Conservation (phyloP, 1,284 basidiomycete species). For the Papiliotrema laurentii region DNA sequence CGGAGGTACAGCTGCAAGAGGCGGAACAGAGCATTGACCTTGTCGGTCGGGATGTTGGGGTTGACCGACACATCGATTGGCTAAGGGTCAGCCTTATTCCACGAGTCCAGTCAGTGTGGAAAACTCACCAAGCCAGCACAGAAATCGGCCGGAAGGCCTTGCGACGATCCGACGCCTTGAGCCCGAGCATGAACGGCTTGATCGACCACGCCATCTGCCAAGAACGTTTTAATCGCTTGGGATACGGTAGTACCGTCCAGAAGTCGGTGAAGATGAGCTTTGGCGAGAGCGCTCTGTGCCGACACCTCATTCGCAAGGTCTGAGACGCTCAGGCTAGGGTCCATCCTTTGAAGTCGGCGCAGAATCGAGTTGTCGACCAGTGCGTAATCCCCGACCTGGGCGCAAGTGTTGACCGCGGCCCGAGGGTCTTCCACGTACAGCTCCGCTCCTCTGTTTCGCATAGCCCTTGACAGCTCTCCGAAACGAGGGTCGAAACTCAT, state of each 20-base stretch:
- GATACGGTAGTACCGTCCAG: background rate
- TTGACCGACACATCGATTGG: slow-evolving; percentile 30
- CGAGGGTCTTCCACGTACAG: slow-evolving; percentile 52
- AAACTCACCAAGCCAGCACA: background rate
- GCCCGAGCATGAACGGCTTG: background rate
- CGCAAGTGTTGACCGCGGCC: background rate
- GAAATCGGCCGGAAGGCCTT: background rate
- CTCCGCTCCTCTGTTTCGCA: slow-evolving; percentile 97
- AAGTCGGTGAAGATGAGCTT: background rate
- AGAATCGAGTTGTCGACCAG: background rate
- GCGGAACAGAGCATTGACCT: slow-evolving; percentile 14
- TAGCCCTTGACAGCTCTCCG: slow-evolving; percentile 94
- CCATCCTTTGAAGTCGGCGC: background rate
- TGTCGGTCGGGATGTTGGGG: slow-evolving; percentile 12
- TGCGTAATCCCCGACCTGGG: background rate
- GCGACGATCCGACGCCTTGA: background rate
- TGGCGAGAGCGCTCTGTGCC: slow-evolving; percentile 2
- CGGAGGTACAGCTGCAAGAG: slow-evolving; percentile 27
- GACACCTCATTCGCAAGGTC: slow-evolving; percentile 11
- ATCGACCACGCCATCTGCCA: background rate
- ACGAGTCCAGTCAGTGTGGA: background rate
- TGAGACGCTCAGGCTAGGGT: slow-evolving; percentile 4
- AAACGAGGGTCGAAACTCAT: slow-evolving; percentile 89
- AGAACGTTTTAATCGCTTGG: background rate
- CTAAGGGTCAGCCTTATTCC: background rate